phyloP scores from a whole-genome alignment of 148 eudicot genomes.

The Salicornia ramosissima region DNA sequence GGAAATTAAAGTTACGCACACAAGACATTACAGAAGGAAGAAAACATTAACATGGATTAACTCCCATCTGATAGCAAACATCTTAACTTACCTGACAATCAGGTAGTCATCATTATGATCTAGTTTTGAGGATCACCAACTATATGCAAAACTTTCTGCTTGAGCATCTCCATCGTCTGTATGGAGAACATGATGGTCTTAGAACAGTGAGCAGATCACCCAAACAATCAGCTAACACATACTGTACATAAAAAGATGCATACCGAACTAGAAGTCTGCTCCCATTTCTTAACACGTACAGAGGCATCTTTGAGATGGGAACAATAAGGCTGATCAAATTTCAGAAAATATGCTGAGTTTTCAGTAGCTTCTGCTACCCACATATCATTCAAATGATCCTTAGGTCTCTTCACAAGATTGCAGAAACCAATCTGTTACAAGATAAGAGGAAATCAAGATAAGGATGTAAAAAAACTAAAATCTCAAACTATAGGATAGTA shows the following conservation, averaged over 20 bases:
- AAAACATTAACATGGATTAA: neutral
- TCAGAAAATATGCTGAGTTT: slow-evolving; percentile 68
- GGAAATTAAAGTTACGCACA: neutral
- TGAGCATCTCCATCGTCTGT: slow-evolving; percentile 62
- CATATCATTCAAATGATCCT: slow-evolving; percentile 53
- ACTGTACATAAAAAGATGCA: slow-evolving; percentile 5
- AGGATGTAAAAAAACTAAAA: neutral
- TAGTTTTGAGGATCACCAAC: slow-evolving; percentile 33
- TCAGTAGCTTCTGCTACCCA: slow-evolving; percentile 97
- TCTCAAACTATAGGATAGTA: neutral
- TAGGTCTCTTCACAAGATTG: slow-evolving; percentile 70
- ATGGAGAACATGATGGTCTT: neutral
- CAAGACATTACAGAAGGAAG: neutral
- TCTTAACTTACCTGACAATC: slow-evolving; percentile 23
- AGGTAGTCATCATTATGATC: slow-evolving; percentile 12
- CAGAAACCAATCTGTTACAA: slow-evolving; percentile 66
- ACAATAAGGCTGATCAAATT: slow-evolving; percentile 37
- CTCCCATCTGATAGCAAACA: neutral
- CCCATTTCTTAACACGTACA: slow-evolving; percentile 58
- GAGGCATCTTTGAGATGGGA: slow-evolving; percentile 72
- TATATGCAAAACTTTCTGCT: slow-evolving; percentile 49
- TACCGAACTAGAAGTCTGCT: slow-evolving; percentile 57
- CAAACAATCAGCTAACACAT: neutral
- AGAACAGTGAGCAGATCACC: neutral
- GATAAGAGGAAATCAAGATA: neutral